phyloP scores from a whole-genome alignment of 805 yeast genomes.

The Pichia cabralensis region DNA sequence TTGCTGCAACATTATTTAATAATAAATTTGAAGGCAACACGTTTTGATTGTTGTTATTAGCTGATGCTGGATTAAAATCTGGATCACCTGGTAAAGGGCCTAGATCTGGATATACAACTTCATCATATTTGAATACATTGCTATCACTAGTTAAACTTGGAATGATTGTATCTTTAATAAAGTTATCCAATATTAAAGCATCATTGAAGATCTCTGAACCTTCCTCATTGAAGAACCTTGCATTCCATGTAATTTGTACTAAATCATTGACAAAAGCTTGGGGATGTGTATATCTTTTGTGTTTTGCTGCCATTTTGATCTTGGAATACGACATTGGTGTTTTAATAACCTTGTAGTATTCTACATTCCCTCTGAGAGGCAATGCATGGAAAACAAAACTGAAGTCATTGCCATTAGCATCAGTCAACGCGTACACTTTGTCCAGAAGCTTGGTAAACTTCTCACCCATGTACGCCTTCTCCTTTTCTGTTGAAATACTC shows the following conservation, averaged over 20 bases:
- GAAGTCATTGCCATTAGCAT: constrained; percentile 22
- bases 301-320: constrained; percentile 50
- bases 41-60: background rate
- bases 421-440: constrained; percentile 18
- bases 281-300: constrained; percentile 43
- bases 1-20: background rate
- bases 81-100: constrained; percentile 58
- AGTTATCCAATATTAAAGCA: constrained; percentile 51
- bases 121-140: constrained; percentile 25
- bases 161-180: constrained; percentile 35
- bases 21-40: no score
- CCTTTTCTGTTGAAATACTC: no score
- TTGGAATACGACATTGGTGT: constrained; percentile 77
- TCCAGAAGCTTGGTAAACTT: constrained; percentile 13
- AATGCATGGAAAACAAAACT: constrained; percentile 48
- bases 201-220: constrained; percentile 57
- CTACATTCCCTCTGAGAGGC: constrained; percentile 65
- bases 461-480: constrained; percentile 14
- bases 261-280: constrained; percentile 68
- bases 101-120: constrained; percentile 47
- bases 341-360: constrained; percentile 69
- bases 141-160: constrained; percentile 37
- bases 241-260: constrained; percentile 85
- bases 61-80: no score
- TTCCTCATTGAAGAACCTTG: constrained; percentile 70